Conservation (phyloP, 305 asterid species). For the Ajuga reptans region DNA sequence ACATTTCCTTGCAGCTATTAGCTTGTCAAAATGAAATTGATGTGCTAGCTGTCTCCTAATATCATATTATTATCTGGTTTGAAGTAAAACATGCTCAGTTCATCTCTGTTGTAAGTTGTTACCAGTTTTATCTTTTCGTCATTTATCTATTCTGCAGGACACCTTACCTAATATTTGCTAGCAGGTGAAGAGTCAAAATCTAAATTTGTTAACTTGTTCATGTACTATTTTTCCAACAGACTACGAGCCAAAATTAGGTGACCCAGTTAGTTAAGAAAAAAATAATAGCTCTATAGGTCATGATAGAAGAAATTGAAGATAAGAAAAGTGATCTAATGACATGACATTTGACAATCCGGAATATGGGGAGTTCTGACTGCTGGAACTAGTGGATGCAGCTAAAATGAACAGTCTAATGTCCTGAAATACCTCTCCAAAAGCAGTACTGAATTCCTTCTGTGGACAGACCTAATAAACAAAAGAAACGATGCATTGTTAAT, state of each 20-base stretch:
- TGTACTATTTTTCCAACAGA: background rate
- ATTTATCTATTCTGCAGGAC: constrained; percentile 4
- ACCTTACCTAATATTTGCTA: background rate
- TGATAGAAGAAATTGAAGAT: background rate
- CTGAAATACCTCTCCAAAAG: constrained; percentile 85
- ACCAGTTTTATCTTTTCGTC: background rate
- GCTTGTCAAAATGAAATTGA: background rate
- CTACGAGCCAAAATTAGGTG: background rate
- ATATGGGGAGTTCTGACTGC: background rate
- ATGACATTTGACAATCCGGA: background rate
- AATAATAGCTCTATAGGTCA: background rate
- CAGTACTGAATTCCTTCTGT: constrained; percentile 76
- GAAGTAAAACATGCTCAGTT: background rate
- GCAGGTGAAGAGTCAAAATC: background rate
- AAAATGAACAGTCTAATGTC: constrained; percentile 5
- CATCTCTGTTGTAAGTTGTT: background rate
- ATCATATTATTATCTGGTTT: background rate
- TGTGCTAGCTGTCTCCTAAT: background rate
- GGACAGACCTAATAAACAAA: constrained; percentile 52
- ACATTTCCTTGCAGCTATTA: background rate
- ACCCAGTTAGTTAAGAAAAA: constrained; percentile 4
- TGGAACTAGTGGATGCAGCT: constrained; percentile 16
- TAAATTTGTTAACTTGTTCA: background rate
- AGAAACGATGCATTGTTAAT: constrained; percentile 13
- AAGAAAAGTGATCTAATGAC: background rate